phyloP scores from a whole-genome alignment of 805 yeast genomes.

The Kluyveromyces starmeri region DNA sequence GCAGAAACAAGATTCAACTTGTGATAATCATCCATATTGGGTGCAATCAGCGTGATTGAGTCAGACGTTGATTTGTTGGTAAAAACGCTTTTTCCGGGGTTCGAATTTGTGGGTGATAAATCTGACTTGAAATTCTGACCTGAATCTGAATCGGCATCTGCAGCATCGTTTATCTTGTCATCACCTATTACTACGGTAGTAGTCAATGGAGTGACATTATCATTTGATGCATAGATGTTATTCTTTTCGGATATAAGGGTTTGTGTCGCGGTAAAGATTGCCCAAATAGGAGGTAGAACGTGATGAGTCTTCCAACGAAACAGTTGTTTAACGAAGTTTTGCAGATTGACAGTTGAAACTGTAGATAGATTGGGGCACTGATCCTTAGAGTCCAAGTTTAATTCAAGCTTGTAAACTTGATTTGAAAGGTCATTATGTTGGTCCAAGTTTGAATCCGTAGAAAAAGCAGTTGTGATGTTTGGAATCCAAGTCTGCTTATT shows the following conservation, averaged over 20 bases:
- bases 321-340: slow-evolving; percentile 25
- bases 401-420: slow-evolving; percentile 3
- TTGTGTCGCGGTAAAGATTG: slow-evolving; percentile 41
- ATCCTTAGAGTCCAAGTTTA: slow-evolving; percentile 1
- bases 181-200: slow-evolving; percentile 9
- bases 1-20: slow-evolving; percentile 22
- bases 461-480: slow-evolving; percentile 10
- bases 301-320: slow-evolving; percentile 23
- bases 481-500: slow-evolving; percentile 21
- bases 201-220: slow-evolving; percentile 4
- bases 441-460: slow-evolving; percentile 5
- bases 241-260: slow-evolving; percentile 40
- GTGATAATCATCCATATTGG: slow-evolving; percentile 24
- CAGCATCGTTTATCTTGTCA: slow-evolving; percentile 5
- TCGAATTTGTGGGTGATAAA: slow-evolving; percentile 12
- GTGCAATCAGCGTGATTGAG: slow-evolving; percentile 31
- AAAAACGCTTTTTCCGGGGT: slow-evolving; percentile 18
- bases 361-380: slow-evolving; percentile 2
- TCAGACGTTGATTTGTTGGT: slow-evolving; percentile 23
- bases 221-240: slow-evolving; percentile 34
- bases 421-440: slow-evolving; percentile 2
- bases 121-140: neutral
- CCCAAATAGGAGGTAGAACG: slow-evolving; percentile 43
- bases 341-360: slow-evolving; percentile 20
- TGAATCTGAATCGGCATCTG: neutral